phyloP scores from a whole-genome alignment of 805 yeast genomes.

The Yarrowia divulgata region DNA sequence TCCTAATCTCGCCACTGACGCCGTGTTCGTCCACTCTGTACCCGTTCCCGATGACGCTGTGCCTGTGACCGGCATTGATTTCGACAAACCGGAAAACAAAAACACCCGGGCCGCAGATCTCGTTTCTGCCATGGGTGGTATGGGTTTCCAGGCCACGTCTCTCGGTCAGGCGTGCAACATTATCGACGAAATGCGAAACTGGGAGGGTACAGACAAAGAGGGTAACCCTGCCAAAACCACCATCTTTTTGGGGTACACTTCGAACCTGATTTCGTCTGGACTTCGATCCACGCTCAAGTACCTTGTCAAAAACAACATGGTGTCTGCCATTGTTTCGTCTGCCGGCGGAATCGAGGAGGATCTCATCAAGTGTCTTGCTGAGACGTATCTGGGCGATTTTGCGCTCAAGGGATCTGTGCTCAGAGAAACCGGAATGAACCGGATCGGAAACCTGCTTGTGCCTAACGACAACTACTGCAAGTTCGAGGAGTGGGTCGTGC shows the following conservation, averaged over 20 bases:
- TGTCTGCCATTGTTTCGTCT: conserved; percentile 92
- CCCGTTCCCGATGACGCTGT: conserved; percentile 84
- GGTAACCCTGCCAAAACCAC: conserved; percentile 75
- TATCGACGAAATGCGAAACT: conserved; percentile 86
- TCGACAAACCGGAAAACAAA: conserved; percentile 75
- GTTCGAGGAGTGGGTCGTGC: conserved; percentile 99
- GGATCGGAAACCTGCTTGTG: conserved; percentile 95
- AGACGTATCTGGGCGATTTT: conserved; percentile 94
- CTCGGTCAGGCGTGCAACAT: conserved; percentile 90
- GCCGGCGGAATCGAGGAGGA: conserved; percentile 99
- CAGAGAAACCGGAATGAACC: conserved; percentile 95
- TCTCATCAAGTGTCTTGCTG: conserved; percentile 93
- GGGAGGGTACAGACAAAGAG: conserved; percentile 85
- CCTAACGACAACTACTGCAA: conserved; percentile 98
- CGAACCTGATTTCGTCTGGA: conserved; percentile 94
- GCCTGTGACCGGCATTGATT: conserved; percentile 88
- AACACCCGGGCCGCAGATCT: conserved; percentile 82
- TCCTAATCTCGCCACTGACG: conserved; percentile 85
- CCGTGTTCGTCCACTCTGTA: conserved; percentile 84
- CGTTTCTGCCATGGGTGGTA: conserved; percentile 81
- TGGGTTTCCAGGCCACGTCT: conserved; percentile 97
- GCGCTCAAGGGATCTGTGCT: conserved; percentile 77
- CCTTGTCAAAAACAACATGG: conserved; percentile 92
- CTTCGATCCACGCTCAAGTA: conserved; percentile 87
- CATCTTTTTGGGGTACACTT: conserved; percentile 94